Base-by-base conservation (phyloP, 208 protist species). In the Leishmania mexicana region DNA sequence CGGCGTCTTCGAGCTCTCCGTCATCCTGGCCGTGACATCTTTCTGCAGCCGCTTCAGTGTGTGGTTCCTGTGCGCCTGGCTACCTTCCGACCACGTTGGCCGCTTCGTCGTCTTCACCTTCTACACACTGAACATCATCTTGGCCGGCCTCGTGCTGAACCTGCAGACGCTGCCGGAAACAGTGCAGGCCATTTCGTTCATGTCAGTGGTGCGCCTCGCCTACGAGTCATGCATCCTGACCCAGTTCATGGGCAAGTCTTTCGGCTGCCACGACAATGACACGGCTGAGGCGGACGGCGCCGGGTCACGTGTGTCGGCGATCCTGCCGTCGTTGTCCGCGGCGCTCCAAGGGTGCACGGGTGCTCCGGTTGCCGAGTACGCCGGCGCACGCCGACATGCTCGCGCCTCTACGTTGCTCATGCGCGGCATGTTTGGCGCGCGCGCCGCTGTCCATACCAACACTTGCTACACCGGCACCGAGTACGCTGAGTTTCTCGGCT, bases 141-240 rank as follows among this genome's bases (percentile, higher is more conserved):
- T 94, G 35, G 89, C 85, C 1, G 91, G 91, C 6, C 83, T 94
- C 24, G 88, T 94, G 76, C 79, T 94, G 65, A 94, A 94, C 82
- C 76, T 94, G 38, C 87, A 60, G 67, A 92, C 89, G 60, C 75
- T 94, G 81, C 91, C 89, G 51, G 58, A 53, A 10, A 65, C 77
- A 42, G 83, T 92, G 60, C 89, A 83, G 67, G 76, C 57, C 42
- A 77, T 90, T 15, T 93, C 89, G 7, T 88, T 89, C 49, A 53
- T 74, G 24, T 92, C 89, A 8, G 85, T 93, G 24, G 75, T 89
- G 51, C 89, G 91, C 24, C 79, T 94, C 31, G 87, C 85, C 31
- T 94, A 88, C 81, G 91, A 94, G 67, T 92, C 87, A 1, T 85
- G 83, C 58, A 86, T 95, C 57, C 31, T 93, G 24, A 91, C 87